Evolutionary conservation across 768 basidiomycete genomes (phyloP).

Genomic region (Mycena maculata): DNA sequence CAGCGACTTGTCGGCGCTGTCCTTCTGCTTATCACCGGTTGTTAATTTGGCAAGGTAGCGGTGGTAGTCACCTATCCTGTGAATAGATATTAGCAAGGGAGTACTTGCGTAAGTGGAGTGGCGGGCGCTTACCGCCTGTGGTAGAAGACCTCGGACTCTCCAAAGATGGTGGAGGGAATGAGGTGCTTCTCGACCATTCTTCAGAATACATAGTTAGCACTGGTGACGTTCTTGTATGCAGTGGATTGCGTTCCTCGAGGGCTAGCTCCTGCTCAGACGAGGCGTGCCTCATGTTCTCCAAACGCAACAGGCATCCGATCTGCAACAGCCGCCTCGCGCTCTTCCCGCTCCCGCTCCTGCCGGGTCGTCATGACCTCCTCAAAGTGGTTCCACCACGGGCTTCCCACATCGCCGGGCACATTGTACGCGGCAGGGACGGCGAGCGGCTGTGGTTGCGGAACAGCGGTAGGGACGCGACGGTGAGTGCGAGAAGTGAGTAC

Average conservation of each 20-base stretch:
- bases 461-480: slow-evolving; percentile 32
- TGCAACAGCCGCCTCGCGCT: slow-evolving; percentile 3
- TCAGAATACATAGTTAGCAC: slow-evolving; percentile 97
- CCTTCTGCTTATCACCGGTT: slow-evolving; percentile 96
- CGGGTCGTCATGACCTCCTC: neutral
- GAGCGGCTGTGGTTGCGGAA: slow-evolving; percentile 20
- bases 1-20: slow-evolving; percentile 97
- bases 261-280: slow-evolving; percentile 99
- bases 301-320: too few relatives aligned
- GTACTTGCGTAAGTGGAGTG: neutral
- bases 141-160: slow-evolving; percentile 99
- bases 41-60: slow-evolving; percentile 99
- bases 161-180: slow-evolving; percentile 94
- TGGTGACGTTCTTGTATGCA: slow-evolving; percentile 99
- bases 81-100: slow-evolving; percentile 37
- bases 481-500: slow-evolving; percentile 35
- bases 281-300: too few relatives aligned
- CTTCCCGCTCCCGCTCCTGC: neutral
- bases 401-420: slow-evolving; percentile 1
- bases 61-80: slow-evolving; percentile 99
- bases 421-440: slow-evolving; percentile 12
- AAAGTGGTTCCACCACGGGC: neutral
- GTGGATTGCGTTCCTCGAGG: slow-evolving; percentile 97
- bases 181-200: slow-evolving; percentile 98
- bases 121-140: slow-evolving; percentile 88